Percentiles rank a stretch among this genome's conserved stretches.
Evolutionary conservation across 2,329 filamentous ascomycete genomes (phyloP).

Genomic region (Penicillium sp.): DNA sequence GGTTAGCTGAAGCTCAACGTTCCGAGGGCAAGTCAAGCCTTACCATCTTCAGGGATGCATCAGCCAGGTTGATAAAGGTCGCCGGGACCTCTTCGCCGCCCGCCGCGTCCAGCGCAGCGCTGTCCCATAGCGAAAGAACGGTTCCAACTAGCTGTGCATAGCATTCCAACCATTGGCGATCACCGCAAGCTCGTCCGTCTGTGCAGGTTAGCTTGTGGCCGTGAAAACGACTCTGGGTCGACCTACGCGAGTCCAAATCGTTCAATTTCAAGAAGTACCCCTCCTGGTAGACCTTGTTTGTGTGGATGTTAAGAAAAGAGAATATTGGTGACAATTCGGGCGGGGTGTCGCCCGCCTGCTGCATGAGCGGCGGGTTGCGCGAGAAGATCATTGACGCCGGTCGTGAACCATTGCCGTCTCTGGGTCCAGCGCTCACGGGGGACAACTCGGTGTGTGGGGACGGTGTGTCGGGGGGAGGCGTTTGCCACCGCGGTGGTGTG

Average conservation of each 20-base stretch:
- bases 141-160: slow-evolving; percentile 97
- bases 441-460: slow-evolving; percentile 39
- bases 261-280: slow-evolving; percentile 97
- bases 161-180: slow-evolving; percentile 92
- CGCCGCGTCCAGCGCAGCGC: slow-evolving; percentile 83
- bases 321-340: slow-evolving; percentile 95
- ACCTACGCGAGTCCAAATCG: slow-evolving; percentile 87
- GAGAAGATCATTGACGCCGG: slow-evolving; percentile 85
- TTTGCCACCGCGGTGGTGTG: slow-evolving; percentile 30
- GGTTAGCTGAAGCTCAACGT: background rate
- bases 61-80: slow-evolving; percentile 94
- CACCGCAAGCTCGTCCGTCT: slow-evolving; percentile 84
- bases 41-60: slow-evolving; percentile 98
- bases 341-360: slow-evolving; percentile 79
- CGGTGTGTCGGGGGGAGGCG: slow-evolving; percentile 39
- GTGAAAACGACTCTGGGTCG: background rate
- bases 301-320: slow-evolving; percentile 88
- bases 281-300: slow-evolving; percentile 95
- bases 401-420: slow-evolving; percentile 59
- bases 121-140: slow-evolving; percentile 93
- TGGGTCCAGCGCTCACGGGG: slow-evolving; percentile 40
- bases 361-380: slow-evolving; percentile 83
- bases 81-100: slow-evolving; percentile 83
- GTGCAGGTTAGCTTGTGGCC: slow-evolving; percentile 34
- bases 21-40: slow-evolving; percentile 18